These are phyloP conservation scores for Coffea canephora DNA, from an alignment of 257 asterid genomes.

Conservation along the genomic window DNA sequence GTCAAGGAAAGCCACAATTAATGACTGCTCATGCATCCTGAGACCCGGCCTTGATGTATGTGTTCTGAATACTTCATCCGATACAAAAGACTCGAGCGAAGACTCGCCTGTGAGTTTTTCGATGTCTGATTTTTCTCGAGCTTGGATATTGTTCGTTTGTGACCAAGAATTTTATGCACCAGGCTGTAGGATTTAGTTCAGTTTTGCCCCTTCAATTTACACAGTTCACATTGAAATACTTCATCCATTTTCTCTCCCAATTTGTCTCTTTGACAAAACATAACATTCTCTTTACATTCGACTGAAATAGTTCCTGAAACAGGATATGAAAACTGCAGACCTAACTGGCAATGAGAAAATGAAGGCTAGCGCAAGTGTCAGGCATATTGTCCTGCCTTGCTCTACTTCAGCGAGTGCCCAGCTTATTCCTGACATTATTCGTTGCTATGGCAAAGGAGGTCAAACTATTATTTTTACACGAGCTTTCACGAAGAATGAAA, in stretches of 20 bases:
- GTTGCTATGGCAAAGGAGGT: conserved; percentile 67
- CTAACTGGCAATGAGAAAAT: conserved; percentile 95
- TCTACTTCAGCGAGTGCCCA: conserved; percentile 77
- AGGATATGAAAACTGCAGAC: conserved; percentile 78
- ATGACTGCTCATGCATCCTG: conserved; percentile 73
- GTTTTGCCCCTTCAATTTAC: neutral
- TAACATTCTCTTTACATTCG: too few relatives aligned
- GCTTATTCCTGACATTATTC: conserved; percentile 89
- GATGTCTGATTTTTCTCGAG: neutral
- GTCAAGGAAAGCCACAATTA: conserved; percentile 66
- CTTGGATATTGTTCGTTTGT: neutral
- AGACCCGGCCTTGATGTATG: conserved; percentile 85
- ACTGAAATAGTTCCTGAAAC: conserved; percentile 35
- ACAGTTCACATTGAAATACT: neutral
- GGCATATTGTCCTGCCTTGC: conserved; percentile 92
- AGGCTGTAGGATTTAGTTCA: neutral
- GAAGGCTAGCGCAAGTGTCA: conserved; percentile 91
- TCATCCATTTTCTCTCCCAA: neutral
- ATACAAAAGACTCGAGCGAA: conserved; percentile 35
- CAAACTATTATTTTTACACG: neutral
- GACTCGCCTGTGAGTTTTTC: conserved; percentile 53
- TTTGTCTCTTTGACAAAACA: neutral
- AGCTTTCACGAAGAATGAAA: neutral
- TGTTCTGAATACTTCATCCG: conserved; percentile 37
- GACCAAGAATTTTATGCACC: neutral